Evolutionary conservation across 257 asterid species (phyloP), one percentile per base, ranked within the genome.

Genomic region (Lithospermum erythrorhizon): DNA sequence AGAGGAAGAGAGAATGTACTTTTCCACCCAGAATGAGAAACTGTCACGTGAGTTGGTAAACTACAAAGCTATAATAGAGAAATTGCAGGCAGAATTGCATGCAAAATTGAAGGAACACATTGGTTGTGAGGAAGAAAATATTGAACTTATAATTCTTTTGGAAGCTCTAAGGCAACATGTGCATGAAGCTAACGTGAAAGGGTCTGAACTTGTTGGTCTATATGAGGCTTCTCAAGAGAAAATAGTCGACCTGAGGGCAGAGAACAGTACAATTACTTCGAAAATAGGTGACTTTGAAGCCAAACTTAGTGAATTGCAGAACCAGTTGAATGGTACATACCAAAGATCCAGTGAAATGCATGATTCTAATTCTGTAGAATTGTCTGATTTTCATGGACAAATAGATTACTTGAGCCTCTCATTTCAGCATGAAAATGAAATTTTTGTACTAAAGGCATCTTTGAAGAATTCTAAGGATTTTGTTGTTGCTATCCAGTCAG

Each of bases 131-230:
- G 81, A 71, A 68, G 82, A 67, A 72, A 84, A 79, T 65, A 67
- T 93, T 65, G 95, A 81, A 82, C 86, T 78, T 68, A 76, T 81
- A 87, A 82, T 84, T 75, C 78, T 84, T 10, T 75, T 67, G 73
- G 97, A 93, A 80, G 76, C 78, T 68, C 71, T 80, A 62, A 75
- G 75, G 70, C 87, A 74, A 65, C 78, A 75, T 65, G 35, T 64
- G n/a, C 52, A 23, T 65, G 71, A 68, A 35, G 73, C 74, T 65
- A 71, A 62, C 70, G 77, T 73, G 61, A 83, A 74, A 70, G 79
- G 76, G 82, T 75, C 70, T 32, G 93, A 88, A 69, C 74, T 88
- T 77, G 71, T 76, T 58, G 70, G 51, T 64, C 65, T 73, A 57
- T 76, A 58, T 73, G 82, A 86, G 53, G 69, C 78, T 54, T 72